phyloP scores from a whole-genome alignment of 2,329 filamentous ascomycete species.

The Berkeleyomyces basicola region DNA sequence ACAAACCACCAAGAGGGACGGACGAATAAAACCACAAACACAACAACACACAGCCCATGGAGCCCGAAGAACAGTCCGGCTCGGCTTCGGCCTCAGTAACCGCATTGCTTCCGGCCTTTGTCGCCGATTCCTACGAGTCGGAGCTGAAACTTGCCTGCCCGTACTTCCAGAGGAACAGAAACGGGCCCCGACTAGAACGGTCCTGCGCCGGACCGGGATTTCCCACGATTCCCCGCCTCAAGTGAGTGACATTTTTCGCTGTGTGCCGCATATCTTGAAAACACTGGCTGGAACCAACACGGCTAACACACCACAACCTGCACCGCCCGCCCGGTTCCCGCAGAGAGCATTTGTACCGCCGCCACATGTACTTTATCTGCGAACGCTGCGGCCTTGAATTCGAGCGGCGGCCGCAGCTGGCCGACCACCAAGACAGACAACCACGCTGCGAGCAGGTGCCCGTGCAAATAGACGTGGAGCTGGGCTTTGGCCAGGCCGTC shows the following conservation, averaged over 20 bases:
- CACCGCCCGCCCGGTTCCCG: background rate
- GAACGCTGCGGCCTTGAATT: slow-evolving; percentile 3
- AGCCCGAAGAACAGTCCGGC: background rate
- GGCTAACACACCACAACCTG: background rate
- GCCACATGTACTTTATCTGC: slow-evolving; percentile 9
- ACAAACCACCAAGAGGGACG: too few species aligned
- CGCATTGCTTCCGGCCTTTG: background rate
- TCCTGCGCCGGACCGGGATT: slow-evolving; percentile 11
- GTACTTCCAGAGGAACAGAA: slow-evolving; percentile 10
- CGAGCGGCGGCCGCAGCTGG: background rate
- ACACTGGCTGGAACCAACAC: background rate
- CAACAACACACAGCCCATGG: background rate
- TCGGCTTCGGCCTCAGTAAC: background rate
- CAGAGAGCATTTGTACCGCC: slow-evolving; percentile 13
- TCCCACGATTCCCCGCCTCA: slow-evolving; percentile 10
- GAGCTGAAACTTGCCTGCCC: slow-evolving; percentile 11
- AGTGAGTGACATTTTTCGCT: background rate
- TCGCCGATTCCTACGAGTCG: background rate
- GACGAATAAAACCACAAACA: background rate
- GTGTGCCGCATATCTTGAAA: too few species aligned
- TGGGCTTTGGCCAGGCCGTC: slow-evolving; percentile 7
- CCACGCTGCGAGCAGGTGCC: background rate
- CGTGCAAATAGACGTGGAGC: background rate
- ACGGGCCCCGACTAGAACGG: slow-evolving; percentile 6
- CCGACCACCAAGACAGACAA: background rate